Evolutionary conservation across 805 yeast species (phyloP).

Genomic region (Priceomyces fermenticarens): DNA sequence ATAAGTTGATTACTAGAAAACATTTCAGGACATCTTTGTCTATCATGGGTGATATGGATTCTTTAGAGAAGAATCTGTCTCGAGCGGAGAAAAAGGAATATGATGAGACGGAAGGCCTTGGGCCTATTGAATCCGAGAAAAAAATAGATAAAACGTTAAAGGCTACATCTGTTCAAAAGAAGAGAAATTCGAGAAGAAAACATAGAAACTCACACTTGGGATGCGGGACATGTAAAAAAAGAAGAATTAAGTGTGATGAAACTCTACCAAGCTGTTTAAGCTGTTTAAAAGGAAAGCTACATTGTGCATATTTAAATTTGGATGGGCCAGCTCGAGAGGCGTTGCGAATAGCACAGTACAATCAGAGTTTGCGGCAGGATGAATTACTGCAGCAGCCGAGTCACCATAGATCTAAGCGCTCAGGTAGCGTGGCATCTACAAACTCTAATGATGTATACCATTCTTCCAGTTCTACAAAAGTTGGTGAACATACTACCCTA

Average conservation of each 20-base stretch:
- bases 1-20: too few species aligned
- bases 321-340: slow-evolving; percentile 50
- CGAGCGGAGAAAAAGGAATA: too few species aligned
- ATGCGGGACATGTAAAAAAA: slow-evolving; percentile 59
- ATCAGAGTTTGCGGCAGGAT: slow-evolving; percentile 32
- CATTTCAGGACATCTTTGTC: too few species aligned
- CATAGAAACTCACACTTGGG: slow-evolving; percentile 73
- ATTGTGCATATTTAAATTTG: slow-evolving; percentile 44
- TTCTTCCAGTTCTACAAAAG: background rate
- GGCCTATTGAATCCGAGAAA: slow-evolving; percentile 3
- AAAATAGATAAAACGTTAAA: slow-evolving; percentile 5
- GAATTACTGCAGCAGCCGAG: slow-evolving; percentile 8
- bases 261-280: slow-evolving; percentile 48
- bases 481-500: background rate
- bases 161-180: slow-evolving; percentile 12
- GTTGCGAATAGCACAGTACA: slow-evolving; percentile 47
- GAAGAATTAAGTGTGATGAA: slow-evolving; percentile 52
- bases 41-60: too few species aligned
- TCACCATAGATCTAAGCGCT: background rate
- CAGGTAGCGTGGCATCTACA: background rate
- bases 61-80: too few species aligned
- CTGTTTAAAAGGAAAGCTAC: slow-evolving; percentile 44
- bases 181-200: slow-evolving; percentile 50
- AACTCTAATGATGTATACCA: background rate
- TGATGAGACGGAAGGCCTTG: too few species aligned